Base-by-base conservation (phyloP, 73 alveolate genomes). In the Paraurostyla sp. region DNA sequence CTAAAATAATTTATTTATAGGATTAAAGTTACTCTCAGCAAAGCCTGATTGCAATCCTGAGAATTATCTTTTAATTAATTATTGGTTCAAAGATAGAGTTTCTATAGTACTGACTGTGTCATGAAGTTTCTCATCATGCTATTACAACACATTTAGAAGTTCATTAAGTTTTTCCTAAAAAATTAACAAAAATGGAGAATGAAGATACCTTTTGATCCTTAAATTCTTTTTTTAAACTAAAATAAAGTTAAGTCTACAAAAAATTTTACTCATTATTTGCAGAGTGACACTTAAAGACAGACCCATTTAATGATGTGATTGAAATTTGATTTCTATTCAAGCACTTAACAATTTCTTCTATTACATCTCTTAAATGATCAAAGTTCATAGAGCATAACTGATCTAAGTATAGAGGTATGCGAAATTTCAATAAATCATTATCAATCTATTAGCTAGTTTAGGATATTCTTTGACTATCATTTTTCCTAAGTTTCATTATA, bases 321-420 rank as follows among this genome's bases (percentile, higher is more conserved):
- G 49, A 13, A 4, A 73, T 43, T 27, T 73, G 52, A 4, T 73
- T 16, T 29, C 86, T 73, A 35, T 73, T 73, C 23, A 73, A n/a
- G 4, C 51, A n/a, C 41, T 49, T 43, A 23, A 73, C 41, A 4
- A 73, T 73, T 73, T 73, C 86, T 30, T 73, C 86, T 3, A 73
- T 73, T 3, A 73, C 86, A 33, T 73, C 86, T 73, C 40, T 73
- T 32, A 73, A 48, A 49, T 73, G 86, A 3, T 73, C 86, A 23
- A 35, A 18, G 38, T 73, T 73, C n/a, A 73, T 45, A 20, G 6
- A 40, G n/a, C 69, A 73, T 27, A 73, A 30, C 15, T 73, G 11
- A 48, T 73, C 86, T 6, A 73, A 56, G 3, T 48, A 9, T 7
- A 73, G 32, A 1, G 86, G 86, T 6, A 73, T 48, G n/a, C 71